Percentiles rank a stretch among this genome's conserved stretches.
Evolutionary conservation across 495 filamentous ascomycete genomes (phyloP).

Genomic region (Aspergillus baeticus): DNA sequence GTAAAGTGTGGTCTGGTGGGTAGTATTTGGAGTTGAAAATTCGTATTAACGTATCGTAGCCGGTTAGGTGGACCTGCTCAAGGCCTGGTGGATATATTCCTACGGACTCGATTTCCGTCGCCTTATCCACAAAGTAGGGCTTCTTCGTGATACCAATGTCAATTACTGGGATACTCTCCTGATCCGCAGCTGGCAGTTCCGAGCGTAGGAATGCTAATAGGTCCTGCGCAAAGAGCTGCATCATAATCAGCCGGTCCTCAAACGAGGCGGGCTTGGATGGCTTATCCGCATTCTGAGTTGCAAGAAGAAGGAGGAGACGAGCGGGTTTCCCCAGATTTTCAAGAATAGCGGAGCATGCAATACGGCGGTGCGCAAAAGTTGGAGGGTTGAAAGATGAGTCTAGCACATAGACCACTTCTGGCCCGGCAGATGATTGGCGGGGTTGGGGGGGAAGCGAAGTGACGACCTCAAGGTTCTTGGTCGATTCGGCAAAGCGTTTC

Average conservation of each 20-base stretch:
- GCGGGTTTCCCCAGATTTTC: conserved; percentile 33
- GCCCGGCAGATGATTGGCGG: conserved; percentile 21
- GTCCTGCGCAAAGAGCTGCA: conserved; percentile 76
- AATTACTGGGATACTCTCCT: conserved; percentile 34
- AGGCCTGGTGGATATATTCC: conserved; percentile 44
- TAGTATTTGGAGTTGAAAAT: conserved; percentile 88
- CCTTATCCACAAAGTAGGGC: conserved; percentile 86
- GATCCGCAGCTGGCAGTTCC: background rate
- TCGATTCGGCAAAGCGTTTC: conserved; percentile 55
- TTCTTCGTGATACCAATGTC: conserved; percentile 81
- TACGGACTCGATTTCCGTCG: conserved; percentile 58
- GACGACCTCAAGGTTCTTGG: conserved; percentile 57
- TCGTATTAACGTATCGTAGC: conserved; percentile 84
- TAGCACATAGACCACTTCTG: conserved; percentile 70
- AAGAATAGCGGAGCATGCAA: conserved; percentile 66
- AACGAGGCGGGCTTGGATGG: conserved; percentile 78
- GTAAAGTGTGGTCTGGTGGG: conserved; percentile 49
- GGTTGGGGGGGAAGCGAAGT: conserved; percentile 45
- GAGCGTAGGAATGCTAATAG: conserved; percentile 39
- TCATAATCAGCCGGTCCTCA: conserved; percentile 80
- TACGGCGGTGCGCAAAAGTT: conserved; percentile 74
- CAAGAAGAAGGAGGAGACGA: conserved; percentile 76
- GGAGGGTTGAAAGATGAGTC: conserved; percentile 97
- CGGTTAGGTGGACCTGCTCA: conserved; percentile 76
- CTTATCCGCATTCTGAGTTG: conserved; percentile 93